Evolutionary conservation across 768 basidiomycete species (phyloP), one percentile per base, ranked within the genome.

Genomic region (Pisolithus sp.): DNA sequence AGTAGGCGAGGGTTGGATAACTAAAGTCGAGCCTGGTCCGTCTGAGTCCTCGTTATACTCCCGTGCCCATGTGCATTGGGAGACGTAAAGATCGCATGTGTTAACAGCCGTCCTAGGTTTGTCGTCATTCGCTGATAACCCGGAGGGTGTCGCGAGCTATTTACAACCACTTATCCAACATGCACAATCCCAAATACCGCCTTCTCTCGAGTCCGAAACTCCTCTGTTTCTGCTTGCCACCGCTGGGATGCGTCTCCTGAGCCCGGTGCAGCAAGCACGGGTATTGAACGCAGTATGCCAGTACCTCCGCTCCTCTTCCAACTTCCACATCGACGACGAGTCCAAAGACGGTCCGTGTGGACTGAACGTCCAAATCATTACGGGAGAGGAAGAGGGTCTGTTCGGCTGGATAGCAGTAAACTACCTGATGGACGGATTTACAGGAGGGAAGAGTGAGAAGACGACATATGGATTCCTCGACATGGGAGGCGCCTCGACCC

Each of bases 321-420:
- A 82, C 50, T 97, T 97, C 71, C 80, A 77, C 49, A 79, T 96
- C 53, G 88, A 87, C 37, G 71, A 67, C 8, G 76, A 80, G 15
- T 84, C 85, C 12, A 65, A 72, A 5, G 71, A 74, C 36, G 92
- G 91, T 9, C 91, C 90, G 3, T 99, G 95, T 66, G 90, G 90
- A n/a, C 81, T 89, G 45, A 93, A 87, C 60, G 83, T 98, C 2
- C 83, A 87, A 41, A 92, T 98, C 55, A 98, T 98, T 61, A 90
- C 91, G 3, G 96, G 96, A 53, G 94, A 98, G 69, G 96, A 99
- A 69, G 96, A 99, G 64, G 96, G 96, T 0, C 73, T 98, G 40
- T 98, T 93, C 68, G 96, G 96, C 0, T 99, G 96, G 96, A 93
- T 99, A 51, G 93, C 94, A 0, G 93, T 98, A 60, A 99, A 98